These are phyloP conservation scores for Diplocarpon rosae DNA, from an alignment of 2,329 filamentous ascomycete species.

Conservation along the genomic window DNA sequence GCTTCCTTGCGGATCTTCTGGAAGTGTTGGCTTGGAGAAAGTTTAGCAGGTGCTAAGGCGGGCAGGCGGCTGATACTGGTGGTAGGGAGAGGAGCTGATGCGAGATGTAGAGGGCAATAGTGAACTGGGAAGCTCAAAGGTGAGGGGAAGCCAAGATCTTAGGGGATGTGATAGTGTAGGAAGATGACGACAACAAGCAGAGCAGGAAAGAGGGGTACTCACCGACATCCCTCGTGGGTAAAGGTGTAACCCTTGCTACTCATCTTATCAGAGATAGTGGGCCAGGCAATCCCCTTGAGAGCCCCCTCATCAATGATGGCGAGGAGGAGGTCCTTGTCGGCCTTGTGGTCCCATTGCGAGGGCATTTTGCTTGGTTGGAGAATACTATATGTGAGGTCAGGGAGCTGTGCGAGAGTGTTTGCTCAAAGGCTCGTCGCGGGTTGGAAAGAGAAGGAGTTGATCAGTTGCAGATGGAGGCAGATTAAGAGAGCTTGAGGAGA, in stretches of 20 bases:
- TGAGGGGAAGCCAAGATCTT: not conserved
- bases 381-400: not conserved
- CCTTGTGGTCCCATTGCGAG: slow-evolving; percentile 19
- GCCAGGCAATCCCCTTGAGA: slow-evolving; percentile 20
- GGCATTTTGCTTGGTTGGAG: slow-evolving; percentile 10
- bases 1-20: slow-evolving; percentile 23
- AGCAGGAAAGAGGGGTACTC: slow-evolving; percentile 6
- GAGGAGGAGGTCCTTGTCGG: slow-evolving; percentile 24
- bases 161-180: not conserved
- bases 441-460: not conserved
- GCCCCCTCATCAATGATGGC: slow-evolving; percentile 22
- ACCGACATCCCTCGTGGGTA: slow-evolving; percentile 25
- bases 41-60: not conserved
- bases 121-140: not conserved
- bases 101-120: not conserved
- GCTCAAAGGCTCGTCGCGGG: not conserved
- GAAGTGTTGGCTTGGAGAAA: slow-evolving; percentile 22
- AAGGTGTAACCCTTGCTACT: slow-evolving; percentile 18
- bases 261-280: slow-evolving; percentile 15
- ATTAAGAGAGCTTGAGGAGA: not conserved
- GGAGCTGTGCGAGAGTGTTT: too few relatives aligned
- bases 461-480: slow-evolving; percentile 1
- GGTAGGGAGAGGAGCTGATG: not conserved
- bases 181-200: not conserved
- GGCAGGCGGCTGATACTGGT: not conserved